Base-by-base conservation (phyloP, 2,329 filamentous ascomycete species). In the Epicoccum nigrum region DNA sequence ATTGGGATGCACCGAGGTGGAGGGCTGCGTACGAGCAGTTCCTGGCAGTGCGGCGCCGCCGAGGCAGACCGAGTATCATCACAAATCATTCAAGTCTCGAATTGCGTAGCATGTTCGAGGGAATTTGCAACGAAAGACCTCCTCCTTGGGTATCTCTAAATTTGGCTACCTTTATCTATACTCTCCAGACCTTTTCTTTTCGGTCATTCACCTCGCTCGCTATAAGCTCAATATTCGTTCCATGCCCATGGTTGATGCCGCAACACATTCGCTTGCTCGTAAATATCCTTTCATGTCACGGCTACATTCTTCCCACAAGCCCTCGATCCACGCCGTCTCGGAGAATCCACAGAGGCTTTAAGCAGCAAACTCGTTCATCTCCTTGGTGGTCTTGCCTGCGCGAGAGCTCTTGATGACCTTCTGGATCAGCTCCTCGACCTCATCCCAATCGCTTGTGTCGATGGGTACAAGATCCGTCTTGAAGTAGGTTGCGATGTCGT, bases 361-460 rank as follows among this genome's bases (percentile, higher is more conserved):
- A n/a, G n/a, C 13, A 6, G 47, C 38, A 33, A 52, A 47, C 12
- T 47, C 43, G 28, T 52, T 52, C 72, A 76, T 75, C 59, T 75
- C 72, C 52, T 65, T 53, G 5, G 73, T 76, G n/a, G 60, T 67
- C 63, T 74, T 74, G 47, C 73, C 73, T 1, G 73, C 73, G 15
- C 72, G 63, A 4, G 67, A 68, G 58, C 71, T 74, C 67, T 73
- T 74, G 62, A 76, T 71, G 57, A 75, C 86, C 45, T 82, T 82
- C 75, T 95, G 90, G 51, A 97, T 88, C 58, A 86, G 84, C 38
- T 86, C 83, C 77, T 97, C 93, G 1, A 94, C 91, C 51, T 85
- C 80, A 67, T 97, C 94, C 92, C 93, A 97, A 70, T 99, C 92
- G 20, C 86, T 83, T 2, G 90, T 90, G 59, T 92, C 86, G 40